Evolutionary conservation across 441 rosid species (phyloP).

Genomic region (Corymbia calophylla): DNA sequence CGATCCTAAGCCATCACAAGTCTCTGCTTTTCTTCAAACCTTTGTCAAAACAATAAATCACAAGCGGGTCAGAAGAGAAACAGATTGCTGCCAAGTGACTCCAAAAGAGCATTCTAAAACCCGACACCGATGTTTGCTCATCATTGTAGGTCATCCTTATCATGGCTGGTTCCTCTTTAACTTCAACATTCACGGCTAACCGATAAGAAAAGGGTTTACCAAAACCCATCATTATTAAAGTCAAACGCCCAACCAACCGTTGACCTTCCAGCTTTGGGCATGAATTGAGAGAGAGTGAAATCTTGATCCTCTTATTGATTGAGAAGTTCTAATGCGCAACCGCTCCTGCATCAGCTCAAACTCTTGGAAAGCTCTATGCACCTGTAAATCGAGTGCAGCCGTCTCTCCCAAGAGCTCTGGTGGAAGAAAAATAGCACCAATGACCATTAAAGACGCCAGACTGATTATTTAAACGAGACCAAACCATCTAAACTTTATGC

Average conservation of each 20-base stretch:
- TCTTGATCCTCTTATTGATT: not conserved
- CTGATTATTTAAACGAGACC: accelerated
- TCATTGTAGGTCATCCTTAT: not conserved
- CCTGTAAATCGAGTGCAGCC: not conserved
- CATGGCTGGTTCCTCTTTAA: not conserved
- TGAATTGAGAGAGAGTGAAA: not conserved
- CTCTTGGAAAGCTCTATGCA: not conserved
- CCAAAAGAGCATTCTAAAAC: not conserved
- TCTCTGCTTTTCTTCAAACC: not conserved
- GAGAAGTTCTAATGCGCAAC: not conserved
- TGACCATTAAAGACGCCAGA: accelerated
- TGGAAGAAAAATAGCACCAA: not conserved
- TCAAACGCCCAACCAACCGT: not conserved
- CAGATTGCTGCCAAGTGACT: not conserved
- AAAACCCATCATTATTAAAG: not conserved
- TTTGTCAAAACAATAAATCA: not conserved
- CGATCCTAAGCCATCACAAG: not conserved
- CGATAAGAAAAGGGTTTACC: not conserved
- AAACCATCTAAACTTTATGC: not conserved
- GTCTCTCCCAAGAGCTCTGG: not conserved
- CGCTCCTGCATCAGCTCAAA: accelerated
- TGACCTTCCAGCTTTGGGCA: not conserved
- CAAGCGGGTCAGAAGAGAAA: not conserved
- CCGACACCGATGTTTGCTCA: not conserved
- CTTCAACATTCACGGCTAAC: not conserved